These are phyloP conservation scores for Russula ochroleuca DNA, from an alignment of 768 basidiomycete species.

Conservation along the genomic window DNA sequence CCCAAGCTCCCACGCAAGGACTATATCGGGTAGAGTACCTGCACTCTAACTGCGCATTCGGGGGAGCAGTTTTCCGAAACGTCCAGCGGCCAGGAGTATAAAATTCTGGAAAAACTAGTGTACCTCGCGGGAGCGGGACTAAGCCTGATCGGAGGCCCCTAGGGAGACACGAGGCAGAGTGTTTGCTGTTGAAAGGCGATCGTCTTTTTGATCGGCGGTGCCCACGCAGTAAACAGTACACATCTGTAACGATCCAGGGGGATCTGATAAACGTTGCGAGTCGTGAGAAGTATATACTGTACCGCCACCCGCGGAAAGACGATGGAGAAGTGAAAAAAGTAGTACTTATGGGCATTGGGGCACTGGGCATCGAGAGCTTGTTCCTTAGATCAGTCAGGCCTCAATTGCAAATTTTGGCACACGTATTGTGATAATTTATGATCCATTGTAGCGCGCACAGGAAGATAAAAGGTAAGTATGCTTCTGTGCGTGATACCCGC, in stretches of 20 bases:
- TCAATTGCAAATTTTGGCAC: neutral
- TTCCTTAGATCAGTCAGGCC: neutral
- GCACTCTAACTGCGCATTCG: conserved; percentile 7
- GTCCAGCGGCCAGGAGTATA: neutral
- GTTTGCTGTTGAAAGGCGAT: neutral
- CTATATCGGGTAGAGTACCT: neutral
- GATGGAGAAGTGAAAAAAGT: neutral
- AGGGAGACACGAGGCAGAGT: conserved; percentile 10
- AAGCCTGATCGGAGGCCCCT: neutral
- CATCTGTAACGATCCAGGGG: conserved; percentile 9
- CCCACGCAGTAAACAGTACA: neutral
- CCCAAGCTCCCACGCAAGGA: neutral
- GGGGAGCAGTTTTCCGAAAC: neutral
- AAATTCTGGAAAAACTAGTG: conserved; percentile 3
- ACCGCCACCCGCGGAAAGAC: conserved; percentile 9
- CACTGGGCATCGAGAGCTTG: neutral
- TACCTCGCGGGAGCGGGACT: neutral
- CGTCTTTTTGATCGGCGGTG: conserved; percentile 13
- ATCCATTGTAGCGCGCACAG: neutral
- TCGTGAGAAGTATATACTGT: neutral
- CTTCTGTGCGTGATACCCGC: conserved; percentile 10
- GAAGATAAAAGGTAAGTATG: neutral
- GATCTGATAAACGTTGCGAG: conserved; percentile 1
- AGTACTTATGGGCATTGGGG: neutral
- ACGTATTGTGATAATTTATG: neutral